Evolutionary conservation across 371 early-diverging fungal genomes (phyloP).

Genomic region (Apophysomyces variabilis): DNA sequence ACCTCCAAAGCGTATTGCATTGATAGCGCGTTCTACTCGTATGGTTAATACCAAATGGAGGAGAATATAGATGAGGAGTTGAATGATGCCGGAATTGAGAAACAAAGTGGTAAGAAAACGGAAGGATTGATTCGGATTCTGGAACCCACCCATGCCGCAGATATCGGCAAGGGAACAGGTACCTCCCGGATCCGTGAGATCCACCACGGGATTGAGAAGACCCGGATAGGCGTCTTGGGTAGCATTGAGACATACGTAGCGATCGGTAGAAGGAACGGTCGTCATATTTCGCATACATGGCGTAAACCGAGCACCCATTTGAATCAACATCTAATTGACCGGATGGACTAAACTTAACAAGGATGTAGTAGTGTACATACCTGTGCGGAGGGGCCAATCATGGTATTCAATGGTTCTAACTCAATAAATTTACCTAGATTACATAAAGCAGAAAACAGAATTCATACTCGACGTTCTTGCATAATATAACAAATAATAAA

Average conservation of each 20-base stretch:
- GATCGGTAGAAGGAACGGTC: conserved; percentile 25
- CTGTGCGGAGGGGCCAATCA: conserved; percentile 31
- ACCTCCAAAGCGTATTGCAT: conserved; percentile 66
- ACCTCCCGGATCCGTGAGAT: conserved; percentile 14
- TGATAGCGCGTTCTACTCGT: conserved; percentile 71
- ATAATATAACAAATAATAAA: not conserved
- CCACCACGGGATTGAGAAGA: conserved; percentile 22
- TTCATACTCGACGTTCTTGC: not conserved
- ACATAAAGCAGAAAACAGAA: not conserved
- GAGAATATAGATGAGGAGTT: conserved; percentile 66
- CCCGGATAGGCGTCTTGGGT: conserved; percentile 3
- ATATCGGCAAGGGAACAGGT: conserved; percentile 48
- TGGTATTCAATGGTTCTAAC: conserved; percentile 28
- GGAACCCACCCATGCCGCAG: conserved; percentile 55
- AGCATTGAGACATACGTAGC: conserved; percentile 35
- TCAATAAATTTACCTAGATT: conserved; percentile 29
- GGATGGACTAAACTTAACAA: not conserved
- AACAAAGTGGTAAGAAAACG: conserved; percentile 77
- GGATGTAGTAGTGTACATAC: conserved; percentile 8
- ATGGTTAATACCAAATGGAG: conserved; percentile 64
- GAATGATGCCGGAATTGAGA: conserved; percentile 77
- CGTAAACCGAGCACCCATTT: conserved; percentile 53
- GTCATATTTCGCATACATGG: conserved; percentile 56
- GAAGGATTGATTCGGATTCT: conserved; percentile 69
- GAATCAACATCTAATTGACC: conserved; percentile 38